Evolutionary conservation across 2,329 filamentous ascomycete genomes (phyloP).

Genomic region (Fusarium hostae): DNA sequence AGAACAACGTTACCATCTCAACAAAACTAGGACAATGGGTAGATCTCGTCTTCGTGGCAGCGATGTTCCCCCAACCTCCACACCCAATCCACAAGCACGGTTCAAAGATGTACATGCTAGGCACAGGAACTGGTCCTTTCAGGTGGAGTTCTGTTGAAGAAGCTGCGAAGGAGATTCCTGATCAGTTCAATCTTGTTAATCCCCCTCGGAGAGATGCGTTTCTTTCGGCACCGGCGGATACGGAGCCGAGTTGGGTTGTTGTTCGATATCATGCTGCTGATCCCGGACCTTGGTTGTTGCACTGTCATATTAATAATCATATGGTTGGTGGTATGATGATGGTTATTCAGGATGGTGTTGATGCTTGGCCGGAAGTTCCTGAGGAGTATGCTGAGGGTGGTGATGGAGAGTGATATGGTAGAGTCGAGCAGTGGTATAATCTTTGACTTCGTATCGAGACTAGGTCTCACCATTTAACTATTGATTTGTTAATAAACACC

Average conservation of each 20-base stretch:
- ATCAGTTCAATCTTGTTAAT: slow-evolving; percentile 66
- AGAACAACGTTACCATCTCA: slow-evolving; percentile 60
- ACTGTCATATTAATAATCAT: slow-evolving; percentile 67
- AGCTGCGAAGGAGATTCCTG: slow-evolving; percentile 58
- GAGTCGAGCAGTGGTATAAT: not conserved
- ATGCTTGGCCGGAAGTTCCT: slow-evolving; percentile 56
- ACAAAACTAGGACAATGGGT: slow-evolving; percentile 63
- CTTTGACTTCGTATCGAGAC: slow-evolving; percentile 9
- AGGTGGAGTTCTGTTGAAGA: slow-evolving; percentile 64
- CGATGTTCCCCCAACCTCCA: slow-evolving; percentile 56
- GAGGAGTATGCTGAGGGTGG: slow-evolving; percentile 48
- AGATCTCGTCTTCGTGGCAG: slow-evolving; percentile 63
- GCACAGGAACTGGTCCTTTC: slow-evolving; percentile 61
- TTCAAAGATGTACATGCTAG: slow-evolving; percentile 68
- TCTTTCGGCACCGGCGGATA: slow-evolving; percentile 35
- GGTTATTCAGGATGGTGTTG: slow-evolving; percentile 61
- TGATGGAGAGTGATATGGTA: slow-evolving; percentile 11
- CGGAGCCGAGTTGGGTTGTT: slow-evolving; percentile 55
- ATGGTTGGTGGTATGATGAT: slow-evolving; percentile 65
- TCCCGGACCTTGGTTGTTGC: slow-evolving; percentile 65
- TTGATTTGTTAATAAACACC: not conserved
- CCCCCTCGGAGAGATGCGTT: slow-evolving; percentile 64
- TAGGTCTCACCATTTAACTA: slow-evolving; percentile 13
- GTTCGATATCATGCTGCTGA: slow-evolving; percentile 64
- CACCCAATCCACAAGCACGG: slow-evolving; percentile 74